Conservation (phyloP, 2,329 filamentous ascomycete genomes). For the Pseudocercospora macadamiae region DNA sequence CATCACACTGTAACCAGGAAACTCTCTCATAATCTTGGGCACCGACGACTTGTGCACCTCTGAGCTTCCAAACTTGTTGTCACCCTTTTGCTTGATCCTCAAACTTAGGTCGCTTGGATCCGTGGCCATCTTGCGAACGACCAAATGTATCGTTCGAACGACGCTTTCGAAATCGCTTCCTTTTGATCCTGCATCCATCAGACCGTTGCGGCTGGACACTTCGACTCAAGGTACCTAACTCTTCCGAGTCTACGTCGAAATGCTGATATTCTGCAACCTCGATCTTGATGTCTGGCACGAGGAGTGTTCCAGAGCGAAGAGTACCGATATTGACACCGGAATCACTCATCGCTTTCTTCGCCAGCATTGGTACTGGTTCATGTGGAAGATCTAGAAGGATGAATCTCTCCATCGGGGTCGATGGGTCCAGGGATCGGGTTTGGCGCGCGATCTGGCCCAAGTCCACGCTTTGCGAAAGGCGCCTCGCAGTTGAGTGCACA, state of each 20-base stretch:
- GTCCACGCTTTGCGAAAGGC: neutral
- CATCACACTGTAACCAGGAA: too few species aligned
- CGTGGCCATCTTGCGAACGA: too few species aligned
- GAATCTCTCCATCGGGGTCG: conserved; percentile 4
- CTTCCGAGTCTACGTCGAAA: neutral
- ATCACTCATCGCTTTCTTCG: conserved; percentile 4
- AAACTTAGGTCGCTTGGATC: too few species aligned
- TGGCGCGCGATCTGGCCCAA: neutral
- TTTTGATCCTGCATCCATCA: neutral
- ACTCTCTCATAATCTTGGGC: too few species aligned
- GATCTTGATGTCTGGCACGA: too few species aligned
- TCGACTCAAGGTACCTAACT: too few species aligned
- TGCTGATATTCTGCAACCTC: neutral
- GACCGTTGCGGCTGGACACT: neutral
- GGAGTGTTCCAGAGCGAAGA: too few species aligned
- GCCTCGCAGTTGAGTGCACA: too few species aligned
- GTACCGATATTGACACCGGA: too few species aligned
- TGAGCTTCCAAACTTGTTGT: too few species aligned
- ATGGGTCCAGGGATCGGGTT: neutral
- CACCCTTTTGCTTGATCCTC: too few species aligned
- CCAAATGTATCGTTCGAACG: neutral
- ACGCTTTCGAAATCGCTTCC: neutral
- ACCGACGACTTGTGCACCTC: too few species aligned
- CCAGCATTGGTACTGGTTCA: conserved; percentile 3
- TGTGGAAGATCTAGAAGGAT: neutral